Evolutionary conservation across 805 yeast species (phyloP), one percentile per base, ranked within the genome.

Genomic region (Candida incommunis): DNA sequence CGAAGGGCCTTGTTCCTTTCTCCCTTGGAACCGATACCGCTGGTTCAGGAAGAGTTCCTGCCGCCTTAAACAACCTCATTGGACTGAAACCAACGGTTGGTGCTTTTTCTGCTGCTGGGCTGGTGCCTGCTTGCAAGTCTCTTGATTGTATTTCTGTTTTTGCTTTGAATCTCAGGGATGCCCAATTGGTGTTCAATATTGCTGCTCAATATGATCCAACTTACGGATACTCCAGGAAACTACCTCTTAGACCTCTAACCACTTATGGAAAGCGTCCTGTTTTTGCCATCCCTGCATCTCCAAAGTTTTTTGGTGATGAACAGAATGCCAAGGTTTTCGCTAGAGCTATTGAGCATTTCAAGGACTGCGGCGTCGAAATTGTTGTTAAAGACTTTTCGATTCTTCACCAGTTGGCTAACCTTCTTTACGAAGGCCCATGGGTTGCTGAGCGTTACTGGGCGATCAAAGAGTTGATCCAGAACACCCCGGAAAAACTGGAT

Each of bases 351-450:
- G 72, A 71, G 22, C 63, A 64, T 37, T 67, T 81, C 48, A 51
- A 52, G n/a, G 62, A 67, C 37, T 54, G 65, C 37, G 82, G 84
- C 43, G 83, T 81, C 40, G 73, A 72, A 44, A 64, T 84, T 23
- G 71, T 75, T 21, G 66, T 77, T 9, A 61, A 79, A 40, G 88
- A 86, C 63, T 88, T 90, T 60, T 62, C 79, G 16, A 83, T 87
- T 3, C 68, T 90, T 35, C 68, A 84, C 49, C 82, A 82, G 29
- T 70, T 90, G 46, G 98, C 97, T 16, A 76, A 76, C 54, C 83
- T 92, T 58, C 71, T 90, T 29, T 90, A 90, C 60, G 96, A 90
- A 58, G 98, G 98, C 47, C 83, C 97, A n/a, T 90, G 98, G 98
- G 97, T 90, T 9, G 85, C 94, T 22, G 98, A 90, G 67, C 75